Base-by-base conservation (phyloP, 495 filamentous ascomycete species). In the Aspergillus cristatus region DNA sequence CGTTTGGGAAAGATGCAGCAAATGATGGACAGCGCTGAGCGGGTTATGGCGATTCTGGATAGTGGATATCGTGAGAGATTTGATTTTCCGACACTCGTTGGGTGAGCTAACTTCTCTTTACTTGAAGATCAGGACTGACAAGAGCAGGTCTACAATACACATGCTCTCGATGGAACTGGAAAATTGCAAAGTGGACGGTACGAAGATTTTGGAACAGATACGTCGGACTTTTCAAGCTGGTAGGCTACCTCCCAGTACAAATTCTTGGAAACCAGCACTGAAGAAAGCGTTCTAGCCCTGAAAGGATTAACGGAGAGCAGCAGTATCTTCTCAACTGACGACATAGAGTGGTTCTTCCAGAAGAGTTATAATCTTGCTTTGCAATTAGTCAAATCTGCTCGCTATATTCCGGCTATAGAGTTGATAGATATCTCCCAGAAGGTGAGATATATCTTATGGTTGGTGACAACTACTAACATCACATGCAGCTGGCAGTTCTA, bases 281-380 rank as follows among this genome's bases (percentile, higher is more conserved):
- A 30, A 26, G 68, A 60, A 60, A 47, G 71, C n/a, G n/a, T 71
- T 6, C 45, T 58, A 4, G 59, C 62, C 6, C 54, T 70, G 65
- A 54, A 65, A 57, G 59, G n/a, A n/a, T n/a, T 66, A 58, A 50
- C 49, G 18, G 14, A 8, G 15, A 35, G 54, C 34, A 60, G 46
- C 45, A 50, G 32, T 25, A 52, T 17, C 41, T 71, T 11, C 81
- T 83, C 54, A 72, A 62, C 69, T 14, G 58, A 60, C 17, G 85
- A 93, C 41, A 63, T 90, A 2, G 70, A 90, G 51, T 91, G 86
- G 86, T 86, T 93, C 56, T 78, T 76, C 32, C 74, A 76, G 37
- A 87, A 80, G 45, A 74, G 76, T 6, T 94, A 91, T 55, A 87
- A 89, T 45, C 53, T 86, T 16, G 74, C 77, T 0, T 51, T 89